A percentile compares a stretch with the other conserved stretches of the same genome.
Conservation (phyloP, 2,329 filamentous ascomycete genomes). For the Capronia coronata region DNA sequence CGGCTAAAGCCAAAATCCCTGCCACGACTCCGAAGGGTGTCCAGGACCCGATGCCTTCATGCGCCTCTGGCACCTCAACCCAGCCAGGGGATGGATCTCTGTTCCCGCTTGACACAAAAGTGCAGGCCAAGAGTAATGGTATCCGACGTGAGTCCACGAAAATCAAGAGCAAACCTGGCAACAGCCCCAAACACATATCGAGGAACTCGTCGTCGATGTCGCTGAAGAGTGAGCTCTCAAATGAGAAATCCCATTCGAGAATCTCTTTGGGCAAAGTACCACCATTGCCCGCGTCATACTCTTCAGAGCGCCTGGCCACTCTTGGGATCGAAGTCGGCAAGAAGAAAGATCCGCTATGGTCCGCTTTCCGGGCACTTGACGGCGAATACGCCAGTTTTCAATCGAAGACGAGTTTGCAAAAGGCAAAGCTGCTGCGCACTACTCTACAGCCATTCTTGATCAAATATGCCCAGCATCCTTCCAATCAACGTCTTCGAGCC, state of each 20-base stretch:
- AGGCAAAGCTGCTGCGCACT: slow-evolving; percentile 66
- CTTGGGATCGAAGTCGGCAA: slow-evolving; percentile 38
- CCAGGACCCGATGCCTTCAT: slow-evolving; percentile 11
- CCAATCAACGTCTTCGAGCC: slow-evolving; percentile 58
- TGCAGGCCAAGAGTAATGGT: not conserved
- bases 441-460: slow-evolving; percentile 70
- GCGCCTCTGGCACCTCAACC: slow-evolving; percentile 12
- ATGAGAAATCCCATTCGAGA: slow-evolving; percentile 40
- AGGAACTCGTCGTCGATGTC: slow-evolving; percentile 39
- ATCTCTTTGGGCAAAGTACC: slow-evolving; percentile 44
- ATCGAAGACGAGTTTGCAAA: slow-evolving; percentile 64
- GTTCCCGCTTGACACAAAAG: not conserved
- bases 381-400: slow-evolving; percentile 58
- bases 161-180: slow-evolving; percentile 34
- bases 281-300: slow-evolving; percentile 39
- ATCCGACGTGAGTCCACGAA: slow-evolving; percentile 20
- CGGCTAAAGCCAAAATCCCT: slow-evolving; percentile 13
- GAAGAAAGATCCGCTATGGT: slow-evolving; percentile 65
- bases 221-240: slow-evolving; percentile 39
- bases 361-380: slow-evolving; percentile 60
- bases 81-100: not conserved
- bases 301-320: slow-evolving; percentile 33
- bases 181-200: slow-evolving; percentile 31
- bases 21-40: slow-evolving; percentile 12
- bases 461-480: slow-evolving; percentile 61